These are phyloP conservation scores for Mariannaea sp. DNA, from an alignment of 2,329 filamentous ascomycete genomes.

Conservation along the genomic window DNA sequence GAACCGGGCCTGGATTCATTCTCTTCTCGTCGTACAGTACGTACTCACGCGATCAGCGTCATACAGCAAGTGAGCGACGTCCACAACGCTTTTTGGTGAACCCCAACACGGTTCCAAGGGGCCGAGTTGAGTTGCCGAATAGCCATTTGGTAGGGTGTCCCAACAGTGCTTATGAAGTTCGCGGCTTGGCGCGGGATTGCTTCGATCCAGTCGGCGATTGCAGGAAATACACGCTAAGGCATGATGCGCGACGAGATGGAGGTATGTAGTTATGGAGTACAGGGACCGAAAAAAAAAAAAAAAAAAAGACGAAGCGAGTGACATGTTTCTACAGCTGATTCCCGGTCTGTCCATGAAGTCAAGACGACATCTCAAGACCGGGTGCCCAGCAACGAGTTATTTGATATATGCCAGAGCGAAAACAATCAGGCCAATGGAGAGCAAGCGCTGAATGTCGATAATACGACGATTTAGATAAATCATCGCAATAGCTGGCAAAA, in stretches of 20 bases:
- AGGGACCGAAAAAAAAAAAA: neutral
- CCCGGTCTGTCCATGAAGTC: constrained; percentile 58
- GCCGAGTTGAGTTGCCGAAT: constrained; percentile 2
- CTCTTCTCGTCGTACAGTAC: too few species aligned
- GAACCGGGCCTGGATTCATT: constrained; percentile 8
- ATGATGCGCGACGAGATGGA: neutral
- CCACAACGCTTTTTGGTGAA: constrained; percentile 8
- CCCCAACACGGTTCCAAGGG: neutral
- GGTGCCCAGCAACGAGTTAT: constrained; percentile 61
- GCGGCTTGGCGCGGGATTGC: neutral
- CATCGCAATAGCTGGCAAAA: constrained; percentile 45
- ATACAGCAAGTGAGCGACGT: constrained; percentile 7
- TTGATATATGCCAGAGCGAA: constrained; percentile 62
- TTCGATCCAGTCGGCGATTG: too few species aligned
- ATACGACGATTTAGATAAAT: constrained; percentile 39
- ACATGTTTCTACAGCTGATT: constrained; percentile 65
- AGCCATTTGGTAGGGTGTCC: neutral
- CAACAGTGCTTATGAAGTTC: neutral
- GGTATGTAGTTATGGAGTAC: too few species aligned
- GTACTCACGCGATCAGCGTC: constrained; percentile 8
- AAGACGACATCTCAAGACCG: constrained; percentile 60
- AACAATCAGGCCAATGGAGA: constrained; percentile 56
- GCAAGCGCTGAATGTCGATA: constrained; percentile 57
- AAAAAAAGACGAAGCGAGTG: neutral
- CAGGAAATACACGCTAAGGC: too few species aligned